Conservation (phyloP, 148 eudicot genomes). For the Persicaria maculosa region DNA sequence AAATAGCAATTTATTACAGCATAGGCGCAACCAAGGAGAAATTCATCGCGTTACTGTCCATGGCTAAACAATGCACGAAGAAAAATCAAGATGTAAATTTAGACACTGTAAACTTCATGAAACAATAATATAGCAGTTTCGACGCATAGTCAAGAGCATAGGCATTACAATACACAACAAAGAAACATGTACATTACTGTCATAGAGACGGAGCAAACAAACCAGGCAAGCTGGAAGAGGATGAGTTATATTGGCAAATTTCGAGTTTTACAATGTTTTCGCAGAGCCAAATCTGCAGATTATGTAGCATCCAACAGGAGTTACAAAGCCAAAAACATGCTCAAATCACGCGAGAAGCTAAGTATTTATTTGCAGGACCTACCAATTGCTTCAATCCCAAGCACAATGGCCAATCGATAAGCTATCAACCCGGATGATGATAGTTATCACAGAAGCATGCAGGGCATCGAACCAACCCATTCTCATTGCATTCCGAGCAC, state of each 20-base stretch:
- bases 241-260: too few relatives aligned
- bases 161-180: background rate
- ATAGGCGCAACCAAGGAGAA: background rate
- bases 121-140: background rate
- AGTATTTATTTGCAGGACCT: background rate
- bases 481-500: slow-evolving; percentile 76
- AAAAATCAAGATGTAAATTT: background rate
- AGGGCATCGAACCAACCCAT: slow-evolving; percentile 81
- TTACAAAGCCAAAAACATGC: too few relatives aligned
- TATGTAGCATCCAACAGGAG: too few relatives aligned
- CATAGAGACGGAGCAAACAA: background rate
- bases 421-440: background rate
- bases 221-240: background rate
- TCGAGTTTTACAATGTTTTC: too few relatives aligned
- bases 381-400: background rate
- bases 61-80: background rate
- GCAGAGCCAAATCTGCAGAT: too few relatives aligned
- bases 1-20: background rate
- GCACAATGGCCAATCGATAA: background rate
- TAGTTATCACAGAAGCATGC: slow-evolving; percentile 34
- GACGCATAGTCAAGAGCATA: background rate
- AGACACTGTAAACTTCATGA: background rate
- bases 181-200: background rate
- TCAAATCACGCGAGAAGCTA: too few relatives aligned
- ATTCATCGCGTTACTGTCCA: slow-evolving; percentile 3